Base-by-base conservation (phyloP, 2,329 filamentous ascomycete genomes). In the Pestalotiopsis fici region DNA sequence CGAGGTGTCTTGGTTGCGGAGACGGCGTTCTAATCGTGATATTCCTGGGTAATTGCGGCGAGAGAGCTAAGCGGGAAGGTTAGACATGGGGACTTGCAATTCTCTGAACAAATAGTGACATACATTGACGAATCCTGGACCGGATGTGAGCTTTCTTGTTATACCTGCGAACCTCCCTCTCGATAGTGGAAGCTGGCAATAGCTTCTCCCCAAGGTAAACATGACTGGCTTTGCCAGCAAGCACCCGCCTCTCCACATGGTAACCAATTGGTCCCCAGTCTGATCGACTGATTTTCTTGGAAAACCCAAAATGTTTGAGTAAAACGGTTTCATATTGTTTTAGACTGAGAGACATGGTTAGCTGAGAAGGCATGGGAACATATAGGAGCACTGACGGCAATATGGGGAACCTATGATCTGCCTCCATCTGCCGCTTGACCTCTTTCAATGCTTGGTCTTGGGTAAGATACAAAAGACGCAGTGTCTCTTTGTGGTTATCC, bases 291-390 rank as follows among this genome's bases (percentile, higher is more conserved):
- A 23, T 6, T 9, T 50, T 50, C 5, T 50, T 50, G 1, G 15
- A 18, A 6, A 50, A 21, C 4, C 9, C 15, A 6, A 50, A 50
- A 3, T 12, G 43, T 3, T 50, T 18, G 5, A 15, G 43, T 9
- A 50, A 21, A 6, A 50, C n/a, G n/a, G 5, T 50, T 6, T 50
- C 43, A 18, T 50, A 50, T 2, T 50, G 4, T 7, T 15, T 23
- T 3, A n/a, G 43, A 0, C 43, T 50, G 9, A 3, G 1, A 50
- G 2, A n/a, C 2, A n/a, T 18, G 9, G 43, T 50, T 9, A 50
- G 43, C 9, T 1, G 4, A 18, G 18, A 2, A 4, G 0, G n/a
- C 18, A 7, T 13, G n/a, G 2, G 7, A 9, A 3, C 3, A 9
- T 21, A 18, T 50, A n/a, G n/a, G 9, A n/a, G 43, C n/a, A 50